phyloP scores from a whole-genome alignment of 2,329 filamentous ascomycete species.

The Aspergillus novoparasiticus region DNA sequence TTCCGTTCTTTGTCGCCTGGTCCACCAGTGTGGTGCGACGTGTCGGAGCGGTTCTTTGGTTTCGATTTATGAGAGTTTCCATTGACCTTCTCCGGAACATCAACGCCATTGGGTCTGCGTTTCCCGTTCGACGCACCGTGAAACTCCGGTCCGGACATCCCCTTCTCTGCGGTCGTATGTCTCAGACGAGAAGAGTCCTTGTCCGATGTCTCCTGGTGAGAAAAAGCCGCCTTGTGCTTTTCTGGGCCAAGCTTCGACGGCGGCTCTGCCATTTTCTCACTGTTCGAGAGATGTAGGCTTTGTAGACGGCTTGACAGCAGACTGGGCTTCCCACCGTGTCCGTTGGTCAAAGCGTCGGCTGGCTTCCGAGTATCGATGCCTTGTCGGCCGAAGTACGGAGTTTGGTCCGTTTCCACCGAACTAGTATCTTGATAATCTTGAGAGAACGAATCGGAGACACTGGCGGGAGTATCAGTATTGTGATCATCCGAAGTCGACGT shows the following conservation, averaged over 20 bases:
- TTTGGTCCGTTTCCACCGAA: slow-evolving; percentile 39
- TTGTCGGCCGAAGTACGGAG: slow-evolving; percentile 28
- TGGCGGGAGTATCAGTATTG: slow-evolving; percentile 39
- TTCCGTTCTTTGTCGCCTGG: slow-evolving; percentile 36
- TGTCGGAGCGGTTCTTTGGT: slow-evolving; percentile 37
- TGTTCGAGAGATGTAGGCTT: slow-evolving; percentile 40
- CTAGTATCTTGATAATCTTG: slow-evolving; percentile 41
- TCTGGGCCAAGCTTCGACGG: slow-evolving; percentile 28
- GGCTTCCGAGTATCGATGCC: slow-evolving; percentile 28
- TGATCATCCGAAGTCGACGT: slow-evolving; percentile 45
- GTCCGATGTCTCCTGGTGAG: slow-evolving; percentile 24
- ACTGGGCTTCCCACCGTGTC: slow-evolving; percentile 32
- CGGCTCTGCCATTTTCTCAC: slow-evolving; percentile 31
- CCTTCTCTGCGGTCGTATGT: slow-evolving; percentile 28
- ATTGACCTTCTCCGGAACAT: slow-evolving; percentile 37
- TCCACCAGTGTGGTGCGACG: slow-evolving; percentile 20
- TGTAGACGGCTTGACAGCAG: slow-evolving; percentile 42
- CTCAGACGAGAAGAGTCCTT: slow-evolving; percentile 36
- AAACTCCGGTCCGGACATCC: slow-evolving; percentile 32
- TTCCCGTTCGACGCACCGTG: slow-evolving; percentile 34
- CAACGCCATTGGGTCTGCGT: slow-evolving; percentile 34
- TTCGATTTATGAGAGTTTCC: slow-evolving; percentile 38
- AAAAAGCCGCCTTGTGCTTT: slow-evolving; percentile 23
- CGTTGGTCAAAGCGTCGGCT: slow-evolving; percentile 25
- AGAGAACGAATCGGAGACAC: slow-evolving; percentile 41